Conservation (phyloP, 371 early-diverging fungal species). For the Nematocida homosporus region DNA sequence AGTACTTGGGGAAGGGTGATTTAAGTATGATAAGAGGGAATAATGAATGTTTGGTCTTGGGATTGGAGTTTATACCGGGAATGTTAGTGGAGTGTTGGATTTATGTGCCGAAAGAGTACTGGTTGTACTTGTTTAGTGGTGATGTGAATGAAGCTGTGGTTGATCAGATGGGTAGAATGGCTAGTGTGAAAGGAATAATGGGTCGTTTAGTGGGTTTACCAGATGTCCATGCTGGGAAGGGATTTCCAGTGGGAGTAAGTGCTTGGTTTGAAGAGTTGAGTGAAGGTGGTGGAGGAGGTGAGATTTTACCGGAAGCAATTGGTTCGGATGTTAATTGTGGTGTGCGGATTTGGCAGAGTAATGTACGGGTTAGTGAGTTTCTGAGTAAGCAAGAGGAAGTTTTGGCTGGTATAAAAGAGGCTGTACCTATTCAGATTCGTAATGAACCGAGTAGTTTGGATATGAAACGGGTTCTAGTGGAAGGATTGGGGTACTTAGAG, state of each 20-base stretch:
- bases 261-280: slow-evolving; percentile 60
- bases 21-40: background rate
- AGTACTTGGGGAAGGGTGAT: background rate
- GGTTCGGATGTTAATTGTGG: slow-evolving; percentile 69
- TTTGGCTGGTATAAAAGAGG: background rate
- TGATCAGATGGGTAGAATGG: slow-evolving; percentile 10
- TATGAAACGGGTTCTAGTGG: slow-evolving; percentile 27
- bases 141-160: background rate
- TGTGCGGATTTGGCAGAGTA: slow-evolving; percentile 61
- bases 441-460: background rate
- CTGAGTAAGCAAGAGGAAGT: background rate
- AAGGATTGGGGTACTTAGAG: slow-evolving; percentile 52
- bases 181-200: background rate
- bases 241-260: slow-evolving; percentile 66
- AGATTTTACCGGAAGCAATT: slow-evolving; percentile 63
- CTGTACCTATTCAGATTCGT: slow-evolving; percentile 6
- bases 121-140: background rate
- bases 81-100: slow-evolving; percentile 6
- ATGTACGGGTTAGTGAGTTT: slow-evolving; percentile 14
- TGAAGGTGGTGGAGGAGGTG: slow-evolving; percentile 27
- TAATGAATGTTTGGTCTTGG: background rate
- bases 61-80: slow-evolving; percentile 1
- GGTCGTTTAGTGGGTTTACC: slow-evolving; percentile 60
- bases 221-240: slow-evolving; percentile 67
- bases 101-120: slow-evolving; percentile 12